These are phyloP conservation scores for Wallacemonas collosoma DNA, from an alignment of 208 protist genomes.

Conservation along the genomic window DNA sequence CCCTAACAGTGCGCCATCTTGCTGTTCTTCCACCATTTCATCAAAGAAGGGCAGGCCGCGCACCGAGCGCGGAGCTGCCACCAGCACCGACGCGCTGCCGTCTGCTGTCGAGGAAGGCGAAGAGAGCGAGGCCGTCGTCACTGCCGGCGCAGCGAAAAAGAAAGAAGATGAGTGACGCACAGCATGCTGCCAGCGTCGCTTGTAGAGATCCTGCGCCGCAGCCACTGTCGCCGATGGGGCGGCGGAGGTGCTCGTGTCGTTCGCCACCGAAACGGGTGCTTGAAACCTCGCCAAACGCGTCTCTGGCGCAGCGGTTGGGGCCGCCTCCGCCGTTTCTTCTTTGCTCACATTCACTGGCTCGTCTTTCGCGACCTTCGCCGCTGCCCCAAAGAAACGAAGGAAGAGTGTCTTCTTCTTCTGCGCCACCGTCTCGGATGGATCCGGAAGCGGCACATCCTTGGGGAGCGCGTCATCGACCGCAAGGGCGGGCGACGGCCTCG, in stretches of 20 bases:
- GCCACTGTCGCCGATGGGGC: neutral
- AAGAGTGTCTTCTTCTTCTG: conserved; percentile 26
- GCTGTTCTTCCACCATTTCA: conserved; percentile 41
- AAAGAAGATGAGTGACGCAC: conserved; percentile 3
- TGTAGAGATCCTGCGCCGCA: conserved; percentile 10
- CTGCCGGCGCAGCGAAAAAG: neutral
- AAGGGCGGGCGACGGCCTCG: too few species aligned
- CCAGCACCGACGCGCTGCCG: neutral
- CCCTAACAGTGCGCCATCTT: conserved; percentile 32
- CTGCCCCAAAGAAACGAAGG: conserved; percentile 38
- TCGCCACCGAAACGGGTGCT: too few species aligned
- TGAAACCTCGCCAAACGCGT: too few species aligned
- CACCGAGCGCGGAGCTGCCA: conserved; percentile 1
- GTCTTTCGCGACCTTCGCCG: conserved; percentile 9
- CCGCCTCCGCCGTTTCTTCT: neutral
- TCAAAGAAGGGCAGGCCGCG: conserved; percentile 38
- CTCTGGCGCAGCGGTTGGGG: neutral
- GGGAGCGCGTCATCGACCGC: too few species aligned
- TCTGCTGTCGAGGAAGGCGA: neutral
- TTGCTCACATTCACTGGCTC: neutral
- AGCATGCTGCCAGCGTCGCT: conserved; percentile 11
- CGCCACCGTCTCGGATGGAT: neutral
- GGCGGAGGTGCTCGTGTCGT: too few species aligned
- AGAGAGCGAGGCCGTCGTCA: neutral
- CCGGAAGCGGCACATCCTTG: too few species aligned